These are phyloP conservation scores for Paxillus involutus DNA, from an alignment of 768 basidiomycete genomes.

Conservation along the genomic window DNA sequence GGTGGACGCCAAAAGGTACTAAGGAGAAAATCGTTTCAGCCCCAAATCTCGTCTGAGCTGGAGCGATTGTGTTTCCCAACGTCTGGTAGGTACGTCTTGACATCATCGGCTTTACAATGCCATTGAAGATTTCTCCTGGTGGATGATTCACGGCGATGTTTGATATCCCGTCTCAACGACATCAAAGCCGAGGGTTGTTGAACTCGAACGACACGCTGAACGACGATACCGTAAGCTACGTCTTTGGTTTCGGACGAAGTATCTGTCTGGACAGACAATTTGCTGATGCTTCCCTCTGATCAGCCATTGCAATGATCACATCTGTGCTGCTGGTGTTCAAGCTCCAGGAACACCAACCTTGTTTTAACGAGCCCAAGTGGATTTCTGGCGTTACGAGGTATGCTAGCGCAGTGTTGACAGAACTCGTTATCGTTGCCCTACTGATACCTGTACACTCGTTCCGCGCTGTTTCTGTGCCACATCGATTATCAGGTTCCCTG, in stretches of 20 bases:
- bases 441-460: neutral
- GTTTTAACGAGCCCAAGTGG: neutral
- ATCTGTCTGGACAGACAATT: conserved; percentile 1
- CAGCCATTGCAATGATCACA: neutral
- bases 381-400: neutral
- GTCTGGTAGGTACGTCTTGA: conserved; percentile 20
- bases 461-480: neutral
- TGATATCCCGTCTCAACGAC: conserved; percentile 31
- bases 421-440: neutral
- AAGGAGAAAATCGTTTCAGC: neutral
- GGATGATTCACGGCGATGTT: conserved; percentile 27
- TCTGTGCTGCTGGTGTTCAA: neutral
- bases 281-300: conserved; percentile 4
- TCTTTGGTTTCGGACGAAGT: conserved; percentile 3
- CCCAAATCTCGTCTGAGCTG: conserved; percentile 6
- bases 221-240: neutral
- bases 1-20: neutral
- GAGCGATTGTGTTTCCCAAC: conserved; percentile 27
- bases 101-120: neutral
- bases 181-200: conserved; percentile 40
- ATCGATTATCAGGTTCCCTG: neutral
- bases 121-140: conserved; percentile 21
- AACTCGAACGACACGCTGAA: neutral
- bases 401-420: neutral
- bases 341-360: neutral